Conservation (phyloP, 2,329 filamentous ascomycete species). For the Colletotrichum navitas region DNA sequence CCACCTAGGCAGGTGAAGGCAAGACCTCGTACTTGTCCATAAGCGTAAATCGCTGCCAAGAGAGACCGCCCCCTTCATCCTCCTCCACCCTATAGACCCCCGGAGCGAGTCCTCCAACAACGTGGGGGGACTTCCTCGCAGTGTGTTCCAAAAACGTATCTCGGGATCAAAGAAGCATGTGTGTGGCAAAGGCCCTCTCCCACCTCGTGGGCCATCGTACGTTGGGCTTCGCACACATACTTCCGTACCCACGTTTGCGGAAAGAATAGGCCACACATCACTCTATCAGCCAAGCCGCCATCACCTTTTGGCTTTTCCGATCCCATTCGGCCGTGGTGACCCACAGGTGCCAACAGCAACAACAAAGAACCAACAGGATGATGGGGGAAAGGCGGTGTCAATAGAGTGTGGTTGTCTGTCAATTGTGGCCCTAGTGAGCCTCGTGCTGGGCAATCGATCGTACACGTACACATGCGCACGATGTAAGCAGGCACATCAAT, state of each 20-base stretch:
- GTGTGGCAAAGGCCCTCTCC: background rate
- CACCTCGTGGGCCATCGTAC: slow-evolving; percentile 11
- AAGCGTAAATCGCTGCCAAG: slow-evolving; percentile 12
- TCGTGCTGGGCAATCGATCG: background rate
- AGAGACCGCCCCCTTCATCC: background rate
- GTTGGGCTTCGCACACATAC: background rate
- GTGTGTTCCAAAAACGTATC: slow-evolving; percentile 15
- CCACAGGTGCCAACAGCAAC: background rate
- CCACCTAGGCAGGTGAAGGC: slow-evolving; percentile 5
- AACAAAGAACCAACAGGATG: background rate
- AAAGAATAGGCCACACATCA: background rate
- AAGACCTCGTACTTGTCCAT: slow-evolving; percentile 1
- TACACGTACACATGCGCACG: background rate
- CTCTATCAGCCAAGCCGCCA: background rate
- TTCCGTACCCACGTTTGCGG: slow-evolving; percentile 11
- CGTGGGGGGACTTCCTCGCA: background rate
- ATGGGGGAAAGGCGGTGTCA: background rate
- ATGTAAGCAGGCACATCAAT: background rate
- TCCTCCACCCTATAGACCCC: background rate
- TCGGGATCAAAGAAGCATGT: background rate
- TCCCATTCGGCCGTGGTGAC: too few species aligned
- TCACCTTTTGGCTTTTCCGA: background rate
- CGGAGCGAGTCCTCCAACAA: background rate
- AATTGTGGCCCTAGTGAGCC: background rate
- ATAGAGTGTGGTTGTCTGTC: slow-evolving; percentile 8